Base-by-base conservation (phyloP, 2,329 filamentous ascomycete species). In the Thermomyces lanuginosus region DNA sequence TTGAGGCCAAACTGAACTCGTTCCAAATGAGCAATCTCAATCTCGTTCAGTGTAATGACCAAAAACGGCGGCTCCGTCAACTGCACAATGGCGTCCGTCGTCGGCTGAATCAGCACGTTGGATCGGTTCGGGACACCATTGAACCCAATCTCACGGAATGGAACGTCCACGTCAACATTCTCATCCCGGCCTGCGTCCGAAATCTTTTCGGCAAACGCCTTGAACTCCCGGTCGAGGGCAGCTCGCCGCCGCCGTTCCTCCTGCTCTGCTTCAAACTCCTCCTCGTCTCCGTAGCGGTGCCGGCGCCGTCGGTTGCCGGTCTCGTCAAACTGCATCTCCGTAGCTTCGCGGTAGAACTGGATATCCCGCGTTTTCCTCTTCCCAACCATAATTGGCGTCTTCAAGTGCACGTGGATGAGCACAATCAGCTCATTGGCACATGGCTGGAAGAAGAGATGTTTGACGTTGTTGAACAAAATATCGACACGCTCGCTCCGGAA, bases 311-410 rank as follows among this genome's bases (percentile, higher is more conserved):
- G 72, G 56, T 95, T 98, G 40, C 89, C 91, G 24, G 89, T 98
- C 59, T 98, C 89, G 45, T 98, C 89, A 42, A 98, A 95, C 46
- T 92, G 83, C 51, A 98, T 95, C 41, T 98, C 89, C 0, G 89
- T 95, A 3, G 89, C 89, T 59, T 98, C 89, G 28, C 89, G 73
- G 47, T 93, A 93, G 57, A 98, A 98, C 43, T 98, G 91, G 1
- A 98, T 79, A 50, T 98, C 91, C 60, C 89, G 93, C 7, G 89
- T 92, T 70, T 98, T 98, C 61, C 92, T 91, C 66, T 92, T 95
- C 34, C 89, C 89, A 36, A 98, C 79, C 53, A 98, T 83, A 49
- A 98, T 95, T 2, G 89, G 89, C 35, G 93, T 92, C 58, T 92
- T 93, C 26, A 98, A 69, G 51, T 98, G 89, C 30, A 98, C 79